These are phyloP conservation scores for Elaeis oleifera DNA, from an alignment of 202 grass and related monocot species.

Conservation along the genomic window DNA sequence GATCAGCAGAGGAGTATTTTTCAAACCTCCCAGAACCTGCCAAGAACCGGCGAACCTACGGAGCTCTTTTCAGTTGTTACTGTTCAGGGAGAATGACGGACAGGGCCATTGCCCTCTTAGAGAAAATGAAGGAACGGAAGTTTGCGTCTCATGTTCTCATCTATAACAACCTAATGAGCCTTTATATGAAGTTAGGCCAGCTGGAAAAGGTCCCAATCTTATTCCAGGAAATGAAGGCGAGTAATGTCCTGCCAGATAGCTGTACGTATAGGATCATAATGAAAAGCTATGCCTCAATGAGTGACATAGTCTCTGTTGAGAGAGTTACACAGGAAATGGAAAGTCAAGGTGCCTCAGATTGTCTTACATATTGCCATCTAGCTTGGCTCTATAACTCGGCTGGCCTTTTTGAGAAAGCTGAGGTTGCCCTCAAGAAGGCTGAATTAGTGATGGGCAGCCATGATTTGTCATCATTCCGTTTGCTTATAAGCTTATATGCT, in stretches of 20 bases:
- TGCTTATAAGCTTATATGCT: slow-evolving; percentile 4
- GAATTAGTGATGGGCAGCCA: slow-evolving; percentile 1
- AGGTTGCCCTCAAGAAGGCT: slow-evolving; percentile 2
- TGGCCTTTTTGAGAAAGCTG: slow-evolving; percentile 6
- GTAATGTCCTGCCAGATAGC: too few relatives aligned
- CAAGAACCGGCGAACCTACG: not conserved
- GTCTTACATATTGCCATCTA: slow-evolving; percentile 1
- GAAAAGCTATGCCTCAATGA: too few relatives aligned
- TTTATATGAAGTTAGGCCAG: slow-evolving; percentile 2
- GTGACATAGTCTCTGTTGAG: not conserved
- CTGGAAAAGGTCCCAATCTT: too few relatives aligned
- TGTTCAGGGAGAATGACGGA: not conserved
- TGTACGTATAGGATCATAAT: too few relatives aligned
- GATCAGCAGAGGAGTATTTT: not conserved
- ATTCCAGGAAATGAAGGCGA: too few relatives aligned
- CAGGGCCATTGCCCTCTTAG: not conserved
- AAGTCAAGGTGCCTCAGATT: slow-evolving; percentile 6
- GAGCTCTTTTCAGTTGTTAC: slow-evolving; percentile 3
- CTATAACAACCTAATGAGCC: slow-evolving; percentile 9
- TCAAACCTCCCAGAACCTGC: not conserved
- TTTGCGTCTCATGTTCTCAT: not conserved
- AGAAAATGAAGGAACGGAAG: slow-evolving; percentile 4
- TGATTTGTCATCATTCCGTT: not conserved
- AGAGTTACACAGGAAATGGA: slow-evolving; percentile 1
- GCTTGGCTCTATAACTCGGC: not conserved